Percentiles rank a stretch among this genome's conserved stretches.
phyloP scores from a whole-genome alignment of 2,329 filamentous ascomycete genomes.

The Apiospora pterosperma region DNA sequence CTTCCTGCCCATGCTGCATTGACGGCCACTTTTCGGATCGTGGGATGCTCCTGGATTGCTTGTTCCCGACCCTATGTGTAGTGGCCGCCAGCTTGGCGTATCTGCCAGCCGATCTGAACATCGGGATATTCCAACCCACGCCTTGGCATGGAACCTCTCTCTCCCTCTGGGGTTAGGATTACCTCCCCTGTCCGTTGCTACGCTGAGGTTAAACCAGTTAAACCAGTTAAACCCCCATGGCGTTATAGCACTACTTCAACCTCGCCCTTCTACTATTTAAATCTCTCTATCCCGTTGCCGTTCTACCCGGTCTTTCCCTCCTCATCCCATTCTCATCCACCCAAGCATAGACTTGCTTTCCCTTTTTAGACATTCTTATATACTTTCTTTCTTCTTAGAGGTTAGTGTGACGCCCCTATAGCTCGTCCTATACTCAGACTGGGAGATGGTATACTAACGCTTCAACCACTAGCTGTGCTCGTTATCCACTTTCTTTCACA shows the following conservation, averaged over 20 bases:
- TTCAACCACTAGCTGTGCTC: neutral
- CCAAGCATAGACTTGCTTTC: conserved; percentile 3
- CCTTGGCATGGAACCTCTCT: neutral
- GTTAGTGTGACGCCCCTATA: neutral
- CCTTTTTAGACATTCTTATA: neutral
- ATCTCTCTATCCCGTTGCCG: neutral
- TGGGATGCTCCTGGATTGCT: neutral
- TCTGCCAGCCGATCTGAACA: neutral
- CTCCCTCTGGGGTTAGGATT: neutral
- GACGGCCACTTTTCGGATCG: neutral
- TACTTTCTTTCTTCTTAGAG: neutral
- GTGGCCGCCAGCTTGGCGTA: neutral
- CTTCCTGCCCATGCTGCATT: neutral
- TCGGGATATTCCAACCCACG: neutral
- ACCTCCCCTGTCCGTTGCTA: neutral
- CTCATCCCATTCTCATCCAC: neutral
- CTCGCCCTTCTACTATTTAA: neutral
- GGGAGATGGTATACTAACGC: neutral
- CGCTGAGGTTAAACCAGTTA: neutral
- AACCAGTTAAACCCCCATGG: neutral
- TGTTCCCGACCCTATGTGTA: neutral
- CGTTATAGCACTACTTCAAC: neutral
- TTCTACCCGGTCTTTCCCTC: neutral
- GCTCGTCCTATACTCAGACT: neutral
- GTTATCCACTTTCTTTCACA: conserved; percentile 1